phyloP scores from a whole-genome alignment of 1,139 yeast species.

The Hansenula sp. region DNA sequence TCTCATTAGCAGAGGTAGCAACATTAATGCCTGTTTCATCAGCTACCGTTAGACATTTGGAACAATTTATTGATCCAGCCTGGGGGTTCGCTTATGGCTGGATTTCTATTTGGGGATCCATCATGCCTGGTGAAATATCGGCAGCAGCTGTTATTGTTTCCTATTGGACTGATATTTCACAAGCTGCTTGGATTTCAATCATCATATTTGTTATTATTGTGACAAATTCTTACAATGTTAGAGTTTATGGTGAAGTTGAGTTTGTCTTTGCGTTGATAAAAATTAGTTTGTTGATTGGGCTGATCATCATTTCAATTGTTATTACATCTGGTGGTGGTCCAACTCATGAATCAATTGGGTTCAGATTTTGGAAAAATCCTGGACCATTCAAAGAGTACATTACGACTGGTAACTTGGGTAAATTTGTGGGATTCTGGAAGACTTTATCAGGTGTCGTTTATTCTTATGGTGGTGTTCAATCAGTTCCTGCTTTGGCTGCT shows the following conservation, averaged over 20 bases:
- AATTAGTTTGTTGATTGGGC: conserved; percentile 41
- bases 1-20: conserved; percentile 24
- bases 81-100: conserved; percentile 70
- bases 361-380: conserved; percentile 55
- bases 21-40: conserved; percentile 27
- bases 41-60: conserved; percentile 25
- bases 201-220: conserved; percentile 35
- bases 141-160: conserved; percentile 55
- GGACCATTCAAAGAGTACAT: conserved; percentile 46
- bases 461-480: conserved; percentile 38
- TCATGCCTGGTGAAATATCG: conserved; percentile 63
- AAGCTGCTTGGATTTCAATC: conserved; percentile 42
- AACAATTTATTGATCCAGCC: conserved; percentile 48
- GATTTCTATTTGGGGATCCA: conserved; percentile 57
- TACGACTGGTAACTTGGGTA: conserved; percentile 30
- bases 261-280: conserved; percentile 42
- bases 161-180: conserved; percentile 46
- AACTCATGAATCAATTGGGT: conserved; percentile 47
- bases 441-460: conserved; percentile 37
- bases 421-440: not conserved
- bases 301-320: conserved; percentile 42
- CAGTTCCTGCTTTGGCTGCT: conserved; percentile 38
- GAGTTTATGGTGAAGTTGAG: conserved; percentile 44
- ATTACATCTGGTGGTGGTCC: conserved; percentile 58
- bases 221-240: conserved; percentile 41